Conservation (phyloP, 768 basidiomycete genomes). For the Mycena polygramma region DNA sequence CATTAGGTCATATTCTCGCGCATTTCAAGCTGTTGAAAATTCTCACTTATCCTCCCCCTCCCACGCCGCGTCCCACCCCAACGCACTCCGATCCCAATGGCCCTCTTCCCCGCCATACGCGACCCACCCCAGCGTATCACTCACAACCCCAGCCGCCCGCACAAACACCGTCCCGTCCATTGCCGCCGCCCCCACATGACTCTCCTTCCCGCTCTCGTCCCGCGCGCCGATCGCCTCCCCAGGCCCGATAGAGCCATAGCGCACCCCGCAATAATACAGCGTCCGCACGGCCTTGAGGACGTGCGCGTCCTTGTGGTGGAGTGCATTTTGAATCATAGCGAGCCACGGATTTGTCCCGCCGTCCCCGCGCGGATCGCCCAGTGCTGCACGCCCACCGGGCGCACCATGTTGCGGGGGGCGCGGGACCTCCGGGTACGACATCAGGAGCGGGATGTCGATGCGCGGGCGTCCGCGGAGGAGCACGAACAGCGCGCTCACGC, state of each 20-base stretch:
- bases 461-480: conserved; percentile 56
- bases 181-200: conserved; percentile 46
- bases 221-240: conserved; percentile 49
- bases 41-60: conserved; percentile 27
- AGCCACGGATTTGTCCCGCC: conserved; percentile 54
- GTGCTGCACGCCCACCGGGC: conserved; percentile 27
- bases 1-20: too few relatives aligned
- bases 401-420: conserved; percentile 42
- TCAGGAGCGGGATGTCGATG: conserved; percentile 53
- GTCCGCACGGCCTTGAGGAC: conserved; percentile 51
- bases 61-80: conserved; percentile 65
- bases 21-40: too few relatives aligned
- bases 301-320: conserved; percentile 58
- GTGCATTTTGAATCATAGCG: conserved; percentile 47
- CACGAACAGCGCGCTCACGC: conserved; percentile 46
- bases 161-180: conserved; percentile 60
- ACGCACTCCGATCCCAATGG: conserved; percentile 57
- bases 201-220: conserved; percentile 45
- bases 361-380: conserved; percentile 43
- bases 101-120: conserved; percentile 51
- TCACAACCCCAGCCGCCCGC: conserved; percentile 58
- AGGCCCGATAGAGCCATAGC: conserved; percentile 47
- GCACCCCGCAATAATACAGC: conserved; percentile 51
- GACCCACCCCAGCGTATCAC: conserved; percentile 58
- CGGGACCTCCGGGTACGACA: conserved; percentile 52